Base-by-base conservation (phyloP, 495 filamentous ascomycete species). In the Penicillium herquei region DNA sequence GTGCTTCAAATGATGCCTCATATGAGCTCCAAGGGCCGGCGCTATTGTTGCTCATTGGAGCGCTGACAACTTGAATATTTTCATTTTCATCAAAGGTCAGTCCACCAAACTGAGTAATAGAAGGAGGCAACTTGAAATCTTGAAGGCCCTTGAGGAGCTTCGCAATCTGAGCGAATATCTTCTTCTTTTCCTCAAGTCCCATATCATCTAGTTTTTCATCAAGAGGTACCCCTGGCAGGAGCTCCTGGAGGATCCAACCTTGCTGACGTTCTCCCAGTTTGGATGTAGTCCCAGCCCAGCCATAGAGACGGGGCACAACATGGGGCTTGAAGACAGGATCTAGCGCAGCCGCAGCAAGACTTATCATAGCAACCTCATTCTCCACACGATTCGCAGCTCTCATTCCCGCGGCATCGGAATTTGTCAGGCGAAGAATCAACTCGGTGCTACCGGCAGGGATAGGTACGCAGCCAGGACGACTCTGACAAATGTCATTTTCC, bases 221-320 rank as follows among this genome's bases (percentile, higher is more conserved):
- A 9, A 46, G 14, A 46, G 43, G 17, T 10, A 2, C 26, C 6
- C 43, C 43, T 16, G 17, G 17, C 6, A 43, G 3, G 14, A 46
- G 43, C 17, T 46, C 43, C 43, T 46, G 43, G 43, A 43, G 41
- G 17, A 43, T 43, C 41, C 17, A 43, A 43, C 41, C 41, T 21
- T 43, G 41, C 41, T 43, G 41, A 21, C 14, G 41, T 8, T 21
- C 41, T 16, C 41, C 41, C 17, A 9, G n/a, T 12, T 12, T 17
- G 17, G 41, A 21, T 17, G 11, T 43, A 14, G 11, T 43, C 41
- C 17, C 17, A 26, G 14, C 10, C 43, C 43, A 46, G 17, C 43
- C 43, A 46, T 46, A 46, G 7, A 46, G 14, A 32, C 1, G 3
- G 17, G 43, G 43, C 17, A 46, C 43, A 46, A 46, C 3, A n/a